These are phyloP conservation scores for Perilla frutescens DNA, from an alignment of 257 asterid genomes.

Conservation along the genomic window DNA sequence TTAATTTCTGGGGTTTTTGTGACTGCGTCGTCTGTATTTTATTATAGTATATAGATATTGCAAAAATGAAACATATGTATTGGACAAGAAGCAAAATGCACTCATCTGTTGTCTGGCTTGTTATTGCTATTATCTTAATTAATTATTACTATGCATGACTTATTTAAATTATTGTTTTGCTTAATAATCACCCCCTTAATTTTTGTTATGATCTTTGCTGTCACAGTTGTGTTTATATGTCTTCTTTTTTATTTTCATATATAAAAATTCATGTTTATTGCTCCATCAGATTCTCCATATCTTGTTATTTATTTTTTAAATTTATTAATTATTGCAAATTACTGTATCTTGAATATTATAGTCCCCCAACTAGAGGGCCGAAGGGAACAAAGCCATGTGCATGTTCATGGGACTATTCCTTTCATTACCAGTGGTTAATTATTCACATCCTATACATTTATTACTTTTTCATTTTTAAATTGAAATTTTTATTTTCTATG, in stretches of 20 bases:
- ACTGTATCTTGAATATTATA: constrained; percentile 43
- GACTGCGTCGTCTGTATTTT: constrained; percentile 63
- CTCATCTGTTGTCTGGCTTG: constrained; percentile 60
- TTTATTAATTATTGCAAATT: constrained; percentile 35
- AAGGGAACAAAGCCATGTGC: constrained; percentile 86
- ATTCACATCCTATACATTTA: constrained; percentile 20
- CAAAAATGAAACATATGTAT: constrained; percentile 51
- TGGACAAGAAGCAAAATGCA: constrained; percentile 66
- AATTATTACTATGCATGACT: constrained; percentile 17
- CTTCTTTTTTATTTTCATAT: constrained; percentile 28
- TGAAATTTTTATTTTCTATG: not conserved
- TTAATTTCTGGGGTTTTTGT: constrained; percentile 38
- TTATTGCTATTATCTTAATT: constrained; percentile 21
- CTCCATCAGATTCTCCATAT: constrained; percentile 52
- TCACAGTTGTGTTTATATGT: constrained; percentile 48
- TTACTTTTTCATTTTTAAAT: constrained; percentile 7
- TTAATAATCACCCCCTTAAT: constrained; percentile 35
- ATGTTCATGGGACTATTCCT: constrained; percentile 61
- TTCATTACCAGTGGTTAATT: constrained; percentile 41
- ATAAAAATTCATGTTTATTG: constrained; percentile 9
- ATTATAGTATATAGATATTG: constrained; percentile 44
- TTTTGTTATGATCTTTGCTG: constrained; percentile 46
- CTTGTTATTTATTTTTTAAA: constrained; percentile 39
- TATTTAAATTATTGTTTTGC: constrained; percentile 38
- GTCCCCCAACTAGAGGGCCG: constrained; percentile 48